phyloP scores from a whole-genome alignment of 805 yeast genomes.

The Schizosaccharomyces lindneri region DNA sequence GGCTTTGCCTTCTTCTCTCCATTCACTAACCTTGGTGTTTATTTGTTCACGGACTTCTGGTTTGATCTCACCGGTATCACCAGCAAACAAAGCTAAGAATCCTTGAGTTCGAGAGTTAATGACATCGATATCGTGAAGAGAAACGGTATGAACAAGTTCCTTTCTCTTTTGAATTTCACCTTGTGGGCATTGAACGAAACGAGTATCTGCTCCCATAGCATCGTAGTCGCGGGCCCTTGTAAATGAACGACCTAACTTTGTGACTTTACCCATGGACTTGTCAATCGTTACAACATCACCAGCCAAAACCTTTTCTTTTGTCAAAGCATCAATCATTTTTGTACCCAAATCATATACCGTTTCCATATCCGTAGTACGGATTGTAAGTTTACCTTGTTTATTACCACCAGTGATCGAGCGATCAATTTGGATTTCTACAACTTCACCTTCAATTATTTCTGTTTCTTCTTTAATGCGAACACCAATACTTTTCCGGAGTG shows the following conservation, averaged over 20 bases:
- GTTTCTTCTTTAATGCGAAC: conserved; percentile 88
- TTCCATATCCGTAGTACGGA: conserved; percentile 95
- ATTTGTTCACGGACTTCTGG: conserved; percentile 90
- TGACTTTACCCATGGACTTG: conserved; percentile 80
- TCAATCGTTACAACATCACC: conserved; percentile 94
- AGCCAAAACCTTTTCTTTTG: conserved; percentile 84
- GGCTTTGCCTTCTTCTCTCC: conserved; percentile 98
- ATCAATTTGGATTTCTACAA: conserved; percentile 85
- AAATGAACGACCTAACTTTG: conserved; percentile 85
- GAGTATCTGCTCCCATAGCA: conserved; percentile 95
- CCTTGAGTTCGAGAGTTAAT: conserved; percentile 96
- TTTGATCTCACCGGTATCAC: conserved; percentile 93
- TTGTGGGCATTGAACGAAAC: conserved; percentile 93
- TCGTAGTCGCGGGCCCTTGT: conserved; percentile 93
- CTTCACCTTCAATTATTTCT: conserved; percentile 95
- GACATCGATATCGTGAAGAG: conserved; percentile 90
- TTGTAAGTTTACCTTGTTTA: conserved; percentile 91
- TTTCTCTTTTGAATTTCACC: conserved; percentile 93
- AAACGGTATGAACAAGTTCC: conserved; percentile 92
- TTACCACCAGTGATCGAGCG: conserved; percentile 91
- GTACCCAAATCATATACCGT: conserved; percentile 87
- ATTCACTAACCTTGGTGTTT: conserved; percentile 86
- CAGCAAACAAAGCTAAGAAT: conserved; percentile 78
- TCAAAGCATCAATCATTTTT: conserved; percentile 81
- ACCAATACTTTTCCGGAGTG: conserved; percentile 87